Percentiles rank a stretch among this genome's conserved stretches.
Evolutionary conservation across 2,329 filamentous ascomycete genomes (phyloP).

Genomic region (Scedosporium aurantiacum): DNA sequence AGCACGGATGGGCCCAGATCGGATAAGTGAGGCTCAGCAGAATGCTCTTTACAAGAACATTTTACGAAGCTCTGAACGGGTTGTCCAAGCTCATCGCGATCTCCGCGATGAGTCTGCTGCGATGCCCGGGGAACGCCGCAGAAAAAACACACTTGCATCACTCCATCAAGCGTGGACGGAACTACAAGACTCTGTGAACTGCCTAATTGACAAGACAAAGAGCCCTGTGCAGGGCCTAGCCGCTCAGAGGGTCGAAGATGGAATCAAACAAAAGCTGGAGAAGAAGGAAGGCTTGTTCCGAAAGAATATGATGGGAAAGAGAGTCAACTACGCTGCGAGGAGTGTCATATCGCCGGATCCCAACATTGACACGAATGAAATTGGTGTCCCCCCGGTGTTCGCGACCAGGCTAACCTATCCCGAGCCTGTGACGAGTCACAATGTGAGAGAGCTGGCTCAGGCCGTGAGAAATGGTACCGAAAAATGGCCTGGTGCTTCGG

Average conservation of each 20-base stretch:
- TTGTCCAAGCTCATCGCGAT: conserved; percentile 49
- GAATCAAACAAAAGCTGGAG: conserved; percentile 94
- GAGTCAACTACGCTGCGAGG: conserved; percentile 94
- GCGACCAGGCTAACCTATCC: conserved; percentile 93
- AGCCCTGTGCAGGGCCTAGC: conserved; percentile 73
- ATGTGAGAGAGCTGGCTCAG: conserved; percentile 90
- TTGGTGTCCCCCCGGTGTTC: conserved; percentile 96
- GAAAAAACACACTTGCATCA: conserved; percentile 55
- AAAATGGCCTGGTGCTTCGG: conserved; percentile 86
- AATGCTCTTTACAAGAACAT: conserved; percentile 84
- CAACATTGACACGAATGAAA: conserved; percentile 98
- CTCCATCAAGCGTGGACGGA: conserved; percentile 73
- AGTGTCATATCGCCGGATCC: conserved; percentile 97
- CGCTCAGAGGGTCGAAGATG: conserved; percentile 71
- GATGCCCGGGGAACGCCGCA: conserved; percentile 21
- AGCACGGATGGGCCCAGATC: conserved; percentile 65
- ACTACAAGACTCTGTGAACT: conserved; percentile 82
- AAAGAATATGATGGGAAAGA: conserved; percentile 99
- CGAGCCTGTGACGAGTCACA: conserved; percentile 93
- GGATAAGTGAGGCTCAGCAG: conserved; percentile 78
- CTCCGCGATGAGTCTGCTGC: conserved; percentile 35
- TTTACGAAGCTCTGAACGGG: conserved; percentile 57
- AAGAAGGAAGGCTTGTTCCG: conserved; percentile 98
- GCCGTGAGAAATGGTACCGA: conserved; percentile 91
- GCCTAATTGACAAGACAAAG: conserved; percentile 81